Percentiles rank a stretch among this genome's conserved stretches.
Conservation (phyloP, 148 eudicot genomes). For the Silene conica region DNA sequence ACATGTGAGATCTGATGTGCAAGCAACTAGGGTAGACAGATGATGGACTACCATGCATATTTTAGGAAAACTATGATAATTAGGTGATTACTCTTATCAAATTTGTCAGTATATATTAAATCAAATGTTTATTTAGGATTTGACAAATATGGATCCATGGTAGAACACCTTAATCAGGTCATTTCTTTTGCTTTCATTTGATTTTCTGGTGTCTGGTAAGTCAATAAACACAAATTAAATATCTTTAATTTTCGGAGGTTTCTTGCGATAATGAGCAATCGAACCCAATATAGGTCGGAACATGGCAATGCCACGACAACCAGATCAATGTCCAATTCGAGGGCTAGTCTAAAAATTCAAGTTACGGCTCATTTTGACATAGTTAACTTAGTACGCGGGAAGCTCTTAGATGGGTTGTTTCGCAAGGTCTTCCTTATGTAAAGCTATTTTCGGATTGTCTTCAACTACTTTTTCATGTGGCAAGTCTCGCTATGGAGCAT, state of each 20-base stretch:
- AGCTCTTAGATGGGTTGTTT: no score
- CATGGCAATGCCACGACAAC: no score
- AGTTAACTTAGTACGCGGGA: no score
- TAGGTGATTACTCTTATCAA: constrained; percentile 9
- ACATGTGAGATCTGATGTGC: constrained; percentile 11
- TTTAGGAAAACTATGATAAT: background rate
- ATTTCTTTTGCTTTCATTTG: background rate
- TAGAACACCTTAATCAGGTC: constrained; percentile 11
- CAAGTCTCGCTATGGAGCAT: no score
- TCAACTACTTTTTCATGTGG: no score
- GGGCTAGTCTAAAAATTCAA: no score
- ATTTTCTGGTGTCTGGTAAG: background rate
- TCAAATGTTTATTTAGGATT: background rate
- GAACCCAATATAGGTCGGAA: no score
- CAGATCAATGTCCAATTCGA: background rate
- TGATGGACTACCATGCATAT: background rate
- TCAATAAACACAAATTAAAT: no score
- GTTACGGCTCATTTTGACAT: no score
- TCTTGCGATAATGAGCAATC: background rate
- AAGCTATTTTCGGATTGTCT: no score
- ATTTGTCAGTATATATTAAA: constrained; percentile 9
- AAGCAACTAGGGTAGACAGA: background rate
- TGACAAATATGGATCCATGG: background rate
- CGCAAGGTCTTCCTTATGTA: no score
- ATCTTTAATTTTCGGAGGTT: background rate